Conservation (phyloP, 2,329 filamentous ascomycete species). For the Monilinia fructicola region DNA sequence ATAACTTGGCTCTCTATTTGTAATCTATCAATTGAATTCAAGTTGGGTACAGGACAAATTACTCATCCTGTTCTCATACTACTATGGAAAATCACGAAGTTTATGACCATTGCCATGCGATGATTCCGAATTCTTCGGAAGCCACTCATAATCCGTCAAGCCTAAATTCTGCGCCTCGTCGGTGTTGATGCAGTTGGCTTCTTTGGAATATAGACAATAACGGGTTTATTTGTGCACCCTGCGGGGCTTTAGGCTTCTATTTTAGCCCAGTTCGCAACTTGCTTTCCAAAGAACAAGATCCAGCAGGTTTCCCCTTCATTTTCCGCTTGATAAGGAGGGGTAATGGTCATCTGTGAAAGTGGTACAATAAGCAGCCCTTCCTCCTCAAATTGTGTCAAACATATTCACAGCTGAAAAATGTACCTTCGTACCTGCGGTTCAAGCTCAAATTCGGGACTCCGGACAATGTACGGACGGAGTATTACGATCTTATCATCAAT, state of each 20-base stretch:
- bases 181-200: too few species aligned
- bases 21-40: neutral
- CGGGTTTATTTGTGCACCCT: too few species aligned
- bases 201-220: too few species aligned
- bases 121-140: too few species aligned
- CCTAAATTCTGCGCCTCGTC: too few species aligned
- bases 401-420: neutral
- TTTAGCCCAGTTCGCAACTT: too few species aligned
- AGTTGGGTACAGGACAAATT: neutral
- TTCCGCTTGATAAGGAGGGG: neutral
- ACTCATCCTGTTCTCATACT: too few species aligned
- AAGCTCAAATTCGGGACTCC: neutral
- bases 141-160: too few species aligned
- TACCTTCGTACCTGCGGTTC: neutral
- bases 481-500: neutral
- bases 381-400: neutral
- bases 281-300: too few species aligned
- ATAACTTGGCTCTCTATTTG: neutral
- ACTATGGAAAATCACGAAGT: neutral
- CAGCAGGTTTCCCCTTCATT: neutral
- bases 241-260: too few species aligned
- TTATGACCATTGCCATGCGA: fast-evolving
- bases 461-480: neutral
- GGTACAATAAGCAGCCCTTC: too few species aligned
- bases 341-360: neutral